Conservation (phyloP, 1,284 basidiomycete genomes). For the Earliella scabrosa region DNA sequence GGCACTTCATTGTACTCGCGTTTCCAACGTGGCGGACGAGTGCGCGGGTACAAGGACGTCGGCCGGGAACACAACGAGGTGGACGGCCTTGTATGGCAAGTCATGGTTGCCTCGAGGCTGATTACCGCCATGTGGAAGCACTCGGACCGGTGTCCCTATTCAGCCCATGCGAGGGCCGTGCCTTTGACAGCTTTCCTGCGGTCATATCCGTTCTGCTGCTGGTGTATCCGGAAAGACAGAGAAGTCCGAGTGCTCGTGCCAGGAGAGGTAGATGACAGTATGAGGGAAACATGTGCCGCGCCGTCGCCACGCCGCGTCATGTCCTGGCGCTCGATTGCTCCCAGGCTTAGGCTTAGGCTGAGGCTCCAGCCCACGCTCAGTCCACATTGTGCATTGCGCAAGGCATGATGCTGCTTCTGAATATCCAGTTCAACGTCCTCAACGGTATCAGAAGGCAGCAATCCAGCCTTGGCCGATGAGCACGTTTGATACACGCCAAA, state of each 20-base stretch:
- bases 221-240: conserved; percentile 1
- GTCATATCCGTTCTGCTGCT: conserved; percentile 23
- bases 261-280: conserved; percentile 5
- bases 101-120: conserved; percentile 44
- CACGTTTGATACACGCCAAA: too few species aligned
- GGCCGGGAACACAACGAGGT: conserved; percentile 40
- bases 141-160: conserved; percentile 27
- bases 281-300: conserved; percentile 5
- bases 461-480: too few species aligned
- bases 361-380: conserved; percentile 1
- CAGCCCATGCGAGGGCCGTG: conserved; percentile 13
- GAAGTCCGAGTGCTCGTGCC: conserved; percentile 6
- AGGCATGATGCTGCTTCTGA: conserved; percentile 1
- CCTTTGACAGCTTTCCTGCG: conserved; percentile 18
- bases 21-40: conserved; percentile 43
- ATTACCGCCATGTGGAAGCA: conserved; percentile 35
- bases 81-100: conserved; percentile 38
- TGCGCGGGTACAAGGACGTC: conserved; percentile 34
- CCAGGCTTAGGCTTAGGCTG: conserved; percentile 17
- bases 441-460: neutral
- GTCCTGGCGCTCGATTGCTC: conserved; percentile 10
- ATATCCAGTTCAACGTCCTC: neutral
- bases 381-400: conserved; percentile 6
- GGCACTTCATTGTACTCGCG: conserved; percentile 40
- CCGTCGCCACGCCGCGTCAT: neutral